phyloP scores from a whole-genome alignment of 495 filamentous ascomycete genomes.

The Annulohypoxylon stygium region DNA sequence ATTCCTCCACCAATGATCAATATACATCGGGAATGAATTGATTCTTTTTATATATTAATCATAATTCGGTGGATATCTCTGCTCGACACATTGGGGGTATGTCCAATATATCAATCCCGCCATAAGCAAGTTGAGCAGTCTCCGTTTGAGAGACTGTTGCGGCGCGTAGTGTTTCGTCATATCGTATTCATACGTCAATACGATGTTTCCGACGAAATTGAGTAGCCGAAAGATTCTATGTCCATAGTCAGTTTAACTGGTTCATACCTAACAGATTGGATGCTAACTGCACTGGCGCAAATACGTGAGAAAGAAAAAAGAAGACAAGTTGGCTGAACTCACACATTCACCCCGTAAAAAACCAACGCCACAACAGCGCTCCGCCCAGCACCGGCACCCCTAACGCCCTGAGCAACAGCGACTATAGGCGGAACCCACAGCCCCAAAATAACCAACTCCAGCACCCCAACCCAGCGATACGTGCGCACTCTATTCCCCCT shows the following conservation, averaged over 20 bases:
- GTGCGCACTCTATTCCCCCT: neutral
- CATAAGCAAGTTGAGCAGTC: slow-evolving; percentile 9
- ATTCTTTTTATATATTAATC: neutral
- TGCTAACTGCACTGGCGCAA: neutral
- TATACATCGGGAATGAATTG: neutral
- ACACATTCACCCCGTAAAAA: slow-evolving; percentile 5
- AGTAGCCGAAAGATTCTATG: slow-evolving; percentile 7
- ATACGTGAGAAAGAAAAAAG: neutral
- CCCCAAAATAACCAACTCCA: slow-evolving; percentile 10
- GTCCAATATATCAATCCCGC: slow-evolving; percentile 11
- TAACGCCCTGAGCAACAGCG: neutral
- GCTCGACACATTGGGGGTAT: slow-evolving; percentile 3
- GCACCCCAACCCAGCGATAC: slow-evolving; percentile 5
- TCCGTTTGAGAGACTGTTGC: neutral
- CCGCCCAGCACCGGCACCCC: neutral
- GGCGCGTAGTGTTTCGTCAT: slow-evolving; percentile 14
- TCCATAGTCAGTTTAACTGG: neutral
- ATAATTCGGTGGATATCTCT: slow-evolving; percentile 6
- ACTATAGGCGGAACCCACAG: slow-evolving; percentile 7
- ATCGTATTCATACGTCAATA: slow-evolving; percentile 5
- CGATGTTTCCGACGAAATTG: slow-evolving; percentile 7
- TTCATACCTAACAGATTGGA: neutral
- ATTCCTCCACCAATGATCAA: no score
- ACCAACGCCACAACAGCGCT: slow-evolving; percentile 12
- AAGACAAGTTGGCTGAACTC: neutral